Evolutionary conservation across 2,329 filamentous ascomycete species (phyloP).

Genomic region (Geosmithia morbida): DNA sequence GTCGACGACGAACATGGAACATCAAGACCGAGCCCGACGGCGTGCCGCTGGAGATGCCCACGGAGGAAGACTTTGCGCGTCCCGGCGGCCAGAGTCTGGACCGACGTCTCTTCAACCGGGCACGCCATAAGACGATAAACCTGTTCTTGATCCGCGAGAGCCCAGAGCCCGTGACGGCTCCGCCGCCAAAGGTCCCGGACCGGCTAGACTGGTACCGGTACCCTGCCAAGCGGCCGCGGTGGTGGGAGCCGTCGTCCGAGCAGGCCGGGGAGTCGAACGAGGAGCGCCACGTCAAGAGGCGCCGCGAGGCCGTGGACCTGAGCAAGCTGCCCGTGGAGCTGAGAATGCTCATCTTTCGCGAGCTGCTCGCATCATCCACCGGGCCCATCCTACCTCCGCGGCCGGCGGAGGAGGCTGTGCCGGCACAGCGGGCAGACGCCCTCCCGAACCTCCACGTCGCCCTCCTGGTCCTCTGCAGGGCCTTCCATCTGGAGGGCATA

Average conservation of each 20-base stretch:
- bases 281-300: too few relatives aligned
- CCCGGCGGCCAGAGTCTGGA: neutral
- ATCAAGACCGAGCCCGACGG: neutral
- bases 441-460: conserved; percentile 14
- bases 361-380: conserved; percentile 13
- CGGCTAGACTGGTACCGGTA: neutral
- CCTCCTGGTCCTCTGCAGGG: conserved; percentile 21
- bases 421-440: conserved; percentile 6
- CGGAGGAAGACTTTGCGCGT: neutral
- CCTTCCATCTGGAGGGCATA: conserved; percentile 20
- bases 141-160: neutral
- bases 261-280: neutral
- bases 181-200: neutral
- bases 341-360: conserved; percentile 9
- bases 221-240: neutral
- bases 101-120: neutral
- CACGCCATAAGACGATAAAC: neutral
- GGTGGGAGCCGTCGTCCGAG: neutral
- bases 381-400: conserved; percentile 17
- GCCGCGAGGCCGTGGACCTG: neutral
- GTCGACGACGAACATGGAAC: neutral
- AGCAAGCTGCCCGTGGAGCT: neutral
- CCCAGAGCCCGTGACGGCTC: neutral
- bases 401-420: conserved; percentile 14
- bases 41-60: neutral